Conservation (phyloP, 2,329 filamentous ascomycete genomes). For the Pseudogymnoascus sp. region DNA sequence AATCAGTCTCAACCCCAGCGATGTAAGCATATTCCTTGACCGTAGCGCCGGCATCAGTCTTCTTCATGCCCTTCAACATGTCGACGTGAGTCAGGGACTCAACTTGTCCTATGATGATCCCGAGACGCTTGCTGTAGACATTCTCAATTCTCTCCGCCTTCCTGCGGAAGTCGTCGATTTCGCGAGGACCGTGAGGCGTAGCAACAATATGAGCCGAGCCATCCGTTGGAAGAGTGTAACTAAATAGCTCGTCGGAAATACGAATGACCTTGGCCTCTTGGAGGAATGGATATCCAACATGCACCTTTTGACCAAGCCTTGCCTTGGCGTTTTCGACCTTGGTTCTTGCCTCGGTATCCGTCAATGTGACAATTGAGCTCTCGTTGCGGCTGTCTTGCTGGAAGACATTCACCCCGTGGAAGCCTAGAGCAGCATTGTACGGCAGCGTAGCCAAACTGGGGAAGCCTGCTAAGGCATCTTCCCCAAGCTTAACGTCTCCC, state of each 20-base stretch:
- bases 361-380: constrained; percentile 85
- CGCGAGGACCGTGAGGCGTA: constrained; percentile 63
- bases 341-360: constrained; percentile 63
- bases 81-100: constrained; percentile 88
- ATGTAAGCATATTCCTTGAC: constrained; percentile 89
- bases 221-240: constrained; percentile 65
- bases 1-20: constrained; percentile 77
- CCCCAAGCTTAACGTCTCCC: constrained; percentile 73
- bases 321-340: constrained; percentile 64
- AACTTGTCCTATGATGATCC: constrained; percentile 76
- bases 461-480: constrained; percentile 83
- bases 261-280: constrained; percentile 85
- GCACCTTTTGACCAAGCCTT: constrained; percentile 78
- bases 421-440: constrained; percentile 72
- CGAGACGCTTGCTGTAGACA: constrained; percentile 83
- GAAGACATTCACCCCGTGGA: constrained; percentile 89
- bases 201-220: constrained; percentile 55
- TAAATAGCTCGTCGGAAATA: constrained; percentile 89
- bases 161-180: constrained; percentile 76
- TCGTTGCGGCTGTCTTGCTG: constrained; percentile 93
- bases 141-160: constrained; percentile 79
- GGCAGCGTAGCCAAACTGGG: constrained; percentile 81
- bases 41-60: constrained; percentile 83
- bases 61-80: constrained; percentile 83
- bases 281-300: constrained; percentile 90